Base-by-base conservation (phyloP, 2,329 filamentous ascomycete genomes). In the Phialemonium atrogriseum region DNA sequence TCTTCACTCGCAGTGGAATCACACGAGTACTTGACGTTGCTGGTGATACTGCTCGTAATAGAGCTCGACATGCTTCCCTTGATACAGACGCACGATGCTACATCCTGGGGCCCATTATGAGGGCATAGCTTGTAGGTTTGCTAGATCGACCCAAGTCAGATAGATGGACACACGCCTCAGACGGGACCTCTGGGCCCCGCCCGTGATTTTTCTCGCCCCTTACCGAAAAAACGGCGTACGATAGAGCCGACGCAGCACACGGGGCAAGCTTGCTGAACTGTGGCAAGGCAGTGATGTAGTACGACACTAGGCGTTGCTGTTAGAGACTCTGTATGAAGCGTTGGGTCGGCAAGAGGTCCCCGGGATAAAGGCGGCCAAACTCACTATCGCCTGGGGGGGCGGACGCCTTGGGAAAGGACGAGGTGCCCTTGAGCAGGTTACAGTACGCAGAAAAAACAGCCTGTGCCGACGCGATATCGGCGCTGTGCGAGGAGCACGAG, bases 51-150 rank as follows among this genome's bases (percentile, higher is more conserved):
- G 40, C 54, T 66, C 5, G 59, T 59, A 5, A 71, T 49, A 1
- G 46, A 42, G n/a, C 48, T 50, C 2, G 56, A 56, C 53, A 72
- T 64, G 14, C 60, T 59, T 4, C 58, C 57, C 39, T 72, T 70
- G 33, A 73, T 39, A 35, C 70, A 74, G 5, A 57, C 59, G 35
- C 69, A 73, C 1, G 67, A 72, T 1, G 68, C 69, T 3, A 73
- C 50, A 8, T 62, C 64, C 38, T 66, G 54, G 1, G 66, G 64
- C 0, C 65, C 68, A 1, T 45, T 41, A n/a, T n/a, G n/a, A 1
- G 62, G 64, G 26, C 69, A 73, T 17, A 61, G 31, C n/a, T 52
- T 47, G 10, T 46, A 44, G 0, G 55, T 56, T 51, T 61, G 54
- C 56, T 62, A 21, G 9, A 27, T 3, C 5, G 9, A 17, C 4